phyloP scores from a whole-genome alignment of 441 rosid species.

The Dalechampia spathulata region DNA sequence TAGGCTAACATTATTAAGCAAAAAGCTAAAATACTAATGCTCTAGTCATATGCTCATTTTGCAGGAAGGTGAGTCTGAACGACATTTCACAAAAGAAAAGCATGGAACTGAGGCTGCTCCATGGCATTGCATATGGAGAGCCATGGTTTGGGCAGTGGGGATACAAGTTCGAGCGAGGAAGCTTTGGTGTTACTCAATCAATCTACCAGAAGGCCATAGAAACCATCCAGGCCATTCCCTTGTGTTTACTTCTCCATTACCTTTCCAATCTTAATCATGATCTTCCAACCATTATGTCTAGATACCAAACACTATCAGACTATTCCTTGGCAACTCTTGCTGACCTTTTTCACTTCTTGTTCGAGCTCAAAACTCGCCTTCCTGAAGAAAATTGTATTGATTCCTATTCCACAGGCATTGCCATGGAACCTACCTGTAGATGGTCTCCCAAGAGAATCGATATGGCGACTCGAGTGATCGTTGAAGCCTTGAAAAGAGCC shows the following conservation, averaged over 20 bases:
- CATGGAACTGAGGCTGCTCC: constrained; percentile 69
- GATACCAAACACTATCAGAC: constrained; percentile 64
- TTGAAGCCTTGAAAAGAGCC: constrained; percentile 58
- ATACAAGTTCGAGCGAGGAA: constrained; percentile 62
- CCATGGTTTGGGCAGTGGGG: constrained; percentile 91
- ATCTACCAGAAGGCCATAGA: constrained; percentile 66
- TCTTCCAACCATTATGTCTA: constrained; percentile 48
- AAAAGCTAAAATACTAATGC: not conserved
- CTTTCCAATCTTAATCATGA: constrained; percentile 35
- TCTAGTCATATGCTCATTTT: not conserved
- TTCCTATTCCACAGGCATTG: constrained; percentile 28
- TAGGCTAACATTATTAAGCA: not conserved
- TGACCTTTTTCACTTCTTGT: constrained; percentile 68
- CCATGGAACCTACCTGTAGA: constrained; percentile 49
- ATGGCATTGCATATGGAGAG: constrained; percentile 59
- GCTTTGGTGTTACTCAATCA: constrained; percentile 57
- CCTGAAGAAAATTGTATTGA: constrained; percentile 41
- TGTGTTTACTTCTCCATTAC: constrained; percentile 43
- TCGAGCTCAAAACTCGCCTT: constrained; percentile 48
- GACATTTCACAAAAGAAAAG: constrained; percentile 62
- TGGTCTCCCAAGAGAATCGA: constrained; percentile 88
- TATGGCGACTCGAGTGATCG: constrained; percentile 75
- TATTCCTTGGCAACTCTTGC: constrained; percentile 48
- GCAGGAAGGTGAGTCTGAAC: constrained; percentile 69
- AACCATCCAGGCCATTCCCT: constrained; percentile 52